These are phyloP conservation scores for Asterophora parasitica DNA, from an alignment of 768 basidiomycete species.

Conservation along the genomic window DNA sequence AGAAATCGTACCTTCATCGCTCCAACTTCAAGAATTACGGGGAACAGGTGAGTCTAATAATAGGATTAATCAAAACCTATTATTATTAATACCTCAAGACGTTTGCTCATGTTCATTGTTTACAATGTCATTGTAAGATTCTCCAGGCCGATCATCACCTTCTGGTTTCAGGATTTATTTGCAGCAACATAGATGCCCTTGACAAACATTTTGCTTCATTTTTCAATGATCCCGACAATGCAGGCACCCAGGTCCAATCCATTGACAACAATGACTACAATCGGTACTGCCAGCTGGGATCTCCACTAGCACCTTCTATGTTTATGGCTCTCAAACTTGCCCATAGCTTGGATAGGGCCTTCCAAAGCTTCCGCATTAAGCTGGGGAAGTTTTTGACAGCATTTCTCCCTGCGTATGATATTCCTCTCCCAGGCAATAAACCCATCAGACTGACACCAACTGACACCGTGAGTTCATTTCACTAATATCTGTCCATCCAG, in stretches of 20 bases:
- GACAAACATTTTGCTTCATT: background rate
- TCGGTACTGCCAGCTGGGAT: background rate
- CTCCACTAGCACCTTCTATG: background rate
- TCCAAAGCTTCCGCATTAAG: background rate
- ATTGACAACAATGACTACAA: background rate
- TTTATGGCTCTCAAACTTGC: background rate
- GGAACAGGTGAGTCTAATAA: slow-evolving; percentile 26
- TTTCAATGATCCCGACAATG: background rate
- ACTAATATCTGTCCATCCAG: slow-evolving; percentile 7
- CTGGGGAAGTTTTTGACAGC: background rate
- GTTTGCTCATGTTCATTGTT: too few relatives aligned
- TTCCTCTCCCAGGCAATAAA: slow-evolving; percentile 1
- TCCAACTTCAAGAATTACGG: slow-evolving; percentile 31
- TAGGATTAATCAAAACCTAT: too few relatives aligned
- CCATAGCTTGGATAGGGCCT: background rate
- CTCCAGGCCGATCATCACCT: slow-evolving; percentile 2
- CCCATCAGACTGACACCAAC: background rate
- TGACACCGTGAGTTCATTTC: background rate
- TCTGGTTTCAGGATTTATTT: slow-evolving; percentile 1
- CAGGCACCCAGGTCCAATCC: too few relatives aligned
- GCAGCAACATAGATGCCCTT: slow-evolving; percentile 2
- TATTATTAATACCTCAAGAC: too few relatives aligned
- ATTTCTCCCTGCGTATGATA: background rate
- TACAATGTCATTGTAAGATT: slow-evolving; percentile 1
- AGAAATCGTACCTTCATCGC: slow-evolving; percentile 20